phyloP scores from a whole-genome alignment of 179 eudicot genomes.

The Corrigiola litoralis region DNA sequence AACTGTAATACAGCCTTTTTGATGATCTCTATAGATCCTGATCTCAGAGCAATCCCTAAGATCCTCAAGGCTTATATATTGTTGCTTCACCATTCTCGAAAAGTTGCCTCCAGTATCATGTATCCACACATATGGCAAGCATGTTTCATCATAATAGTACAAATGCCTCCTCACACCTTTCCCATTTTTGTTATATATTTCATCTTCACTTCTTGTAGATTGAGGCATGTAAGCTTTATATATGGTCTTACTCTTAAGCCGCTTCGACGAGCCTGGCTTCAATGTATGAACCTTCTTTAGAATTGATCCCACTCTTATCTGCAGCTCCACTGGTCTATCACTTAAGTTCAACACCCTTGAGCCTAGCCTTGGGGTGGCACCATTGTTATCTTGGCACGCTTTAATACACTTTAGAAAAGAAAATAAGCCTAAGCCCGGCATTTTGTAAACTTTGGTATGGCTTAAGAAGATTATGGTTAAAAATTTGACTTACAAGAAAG shows the following conservation, averaged over 20 bases:
- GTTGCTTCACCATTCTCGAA: slow-evolving; percentile 80
- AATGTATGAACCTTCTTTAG: slow-evolving; percentile 61
- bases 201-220: background rate
- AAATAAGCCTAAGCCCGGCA: slow-evolving; percentile 28
- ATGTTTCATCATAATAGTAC: slow-evolving; percentile 60
- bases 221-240: slow-evolving; percentile 67
- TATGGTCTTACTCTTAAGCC: slow-evolving; percentile 57
- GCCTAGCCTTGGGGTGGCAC: slow-evolving; percentile 35
- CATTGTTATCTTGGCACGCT: slow-evolving; percentile 47
- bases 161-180: slow-evolving; percentile 34
- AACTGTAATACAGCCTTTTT: slow-evolving; percentile 60
- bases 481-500: background rate
- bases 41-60: slow-evolving; percentile 78
- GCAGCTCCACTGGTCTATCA: slow-evolving; percentile 69
- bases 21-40: slow-evolving; percentile 72
- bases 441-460: background rate
- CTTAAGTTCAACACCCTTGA: slow-evolving; percentile 65
- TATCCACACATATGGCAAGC: slow-evolving; percentile 74
- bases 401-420: slow-evolving; percentile 50
- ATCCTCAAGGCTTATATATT: slow-evolving; percentile 76
- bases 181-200: slow-evolving; percentile 3
- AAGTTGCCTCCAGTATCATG: slow-evolving; percentile 61
- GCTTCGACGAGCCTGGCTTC: slow-evolving; percentile 74
- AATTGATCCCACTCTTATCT: slow-evolving; percentile 68
- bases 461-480: background rate